A percentile compares a stretch with the other conserved stretches of the same genome.
Evolutionary conservation across 352 stramenopile genomes (phyloP).

Genomic region (Pythium dissimile): DNA sequence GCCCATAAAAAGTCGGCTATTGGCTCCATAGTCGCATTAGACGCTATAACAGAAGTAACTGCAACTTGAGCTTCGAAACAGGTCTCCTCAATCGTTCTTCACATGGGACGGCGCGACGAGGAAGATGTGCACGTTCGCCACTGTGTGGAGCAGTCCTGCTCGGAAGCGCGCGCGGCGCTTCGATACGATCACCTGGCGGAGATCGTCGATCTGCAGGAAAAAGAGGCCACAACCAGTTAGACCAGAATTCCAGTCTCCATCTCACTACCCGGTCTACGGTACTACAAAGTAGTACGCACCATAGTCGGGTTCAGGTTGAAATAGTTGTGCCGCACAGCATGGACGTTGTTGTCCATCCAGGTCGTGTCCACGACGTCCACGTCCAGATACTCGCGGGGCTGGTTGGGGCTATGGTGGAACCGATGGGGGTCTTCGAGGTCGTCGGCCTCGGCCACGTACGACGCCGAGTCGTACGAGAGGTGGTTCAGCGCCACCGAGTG

Average conservation of each 20-base stretch:
- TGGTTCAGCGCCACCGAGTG: background rate
- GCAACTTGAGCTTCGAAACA: background rate
- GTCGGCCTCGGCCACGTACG: background rate
- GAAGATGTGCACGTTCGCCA: conserved; percentile 37
- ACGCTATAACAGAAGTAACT: background rate
- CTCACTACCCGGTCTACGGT: background rate
- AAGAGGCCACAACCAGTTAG: background rate
- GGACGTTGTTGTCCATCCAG: conserved; percentile 60
- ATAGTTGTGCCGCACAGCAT: conserved; percentile 49
- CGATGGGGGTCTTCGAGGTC: background rate
- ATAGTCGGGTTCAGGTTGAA: conserved; percentile 61
- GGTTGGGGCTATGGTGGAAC: background rate
- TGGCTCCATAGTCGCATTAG: background rate
- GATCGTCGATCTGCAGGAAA: conserved; percentile 20
- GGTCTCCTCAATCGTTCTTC: conserved; percentile 5
- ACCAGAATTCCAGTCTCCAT: background rate
- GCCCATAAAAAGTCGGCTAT: background rate
- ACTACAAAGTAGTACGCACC: conserved; percentile 10
- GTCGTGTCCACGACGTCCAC: conserved; percentile 71
- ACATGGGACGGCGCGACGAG: conserved; percentile 19
- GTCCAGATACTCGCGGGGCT: conserved; percentile 34
- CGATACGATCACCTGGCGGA: conserved; percentile 27
- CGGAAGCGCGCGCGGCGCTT: conserved; percentile 24
- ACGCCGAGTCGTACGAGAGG: background rate
- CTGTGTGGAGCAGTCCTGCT: conserved; percentile 26